Conservation (phyloP, 2,329 filamentous ascomycete genomes). For the Bipolaris victoriae region DNA sequence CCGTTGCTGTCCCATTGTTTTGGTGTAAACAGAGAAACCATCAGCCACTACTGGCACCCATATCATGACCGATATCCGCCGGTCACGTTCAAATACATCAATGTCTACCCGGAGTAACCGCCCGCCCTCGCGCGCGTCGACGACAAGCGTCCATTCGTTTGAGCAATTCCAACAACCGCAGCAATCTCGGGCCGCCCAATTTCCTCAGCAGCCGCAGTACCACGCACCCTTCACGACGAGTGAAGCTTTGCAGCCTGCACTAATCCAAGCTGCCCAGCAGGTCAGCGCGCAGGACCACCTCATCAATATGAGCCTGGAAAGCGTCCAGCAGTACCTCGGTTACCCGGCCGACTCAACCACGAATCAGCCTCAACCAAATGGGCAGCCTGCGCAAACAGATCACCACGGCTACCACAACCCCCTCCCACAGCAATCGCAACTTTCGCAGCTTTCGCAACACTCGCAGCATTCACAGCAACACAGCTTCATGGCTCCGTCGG, state of each 20-base stretch:
- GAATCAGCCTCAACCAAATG: slow-evolving; percentile 22
- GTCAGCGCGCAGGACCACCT: slow-evolving; percentile 44
- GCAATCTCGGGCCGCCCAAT: slow-evolving; percentile 23
- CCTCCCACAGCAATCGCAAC: slow-evolving; percentile 32
- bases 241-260: slow-evolving; percentile 39
- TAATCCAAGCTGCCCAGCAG: slow-evolving; percentile 47
- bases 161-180: slow-evolving; percentile 39
- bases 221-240: slow-evolving; percentile 35
- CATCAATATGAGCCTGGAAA: slow-evolving; percentile 40
- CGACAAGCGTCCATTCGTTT: slow-evolving; percentile 55
- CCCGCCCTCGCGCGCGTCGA: slow-evolving; percentile 56
- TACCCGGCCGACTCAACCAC: slow-evolving; percentile 34
- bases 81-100: slow-evolving; percentile 56
- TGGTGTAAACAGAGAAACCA: slow-evolving; percentile 42
- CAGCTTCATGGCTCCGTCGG: slow-evolving; percentile 33
- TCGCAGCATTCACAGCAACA: slow-evolving; percentile 35
- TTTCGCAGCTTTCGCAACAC: slow-evolving; percentile 32
- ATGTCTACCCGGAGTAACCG: slow-evolving; percentile 53
- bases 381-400: slow-evolving; percentile 36
- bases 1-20: slow-evolving; percentile 38
- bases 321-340: slow-evolving; percentile 42
- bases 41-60: slow-evolving; percentile 23
- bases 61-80: slow-evolving; percentile 48
- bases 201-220: slow-evolving; percentile 35
- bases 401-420: slow-evolving; percentile 37